A percentile compares a stretch with the other conserved stretches of the same genome.
Conservation (phyloP, 306 rosid genomes). For the Sicyos baderoa region DNA sequence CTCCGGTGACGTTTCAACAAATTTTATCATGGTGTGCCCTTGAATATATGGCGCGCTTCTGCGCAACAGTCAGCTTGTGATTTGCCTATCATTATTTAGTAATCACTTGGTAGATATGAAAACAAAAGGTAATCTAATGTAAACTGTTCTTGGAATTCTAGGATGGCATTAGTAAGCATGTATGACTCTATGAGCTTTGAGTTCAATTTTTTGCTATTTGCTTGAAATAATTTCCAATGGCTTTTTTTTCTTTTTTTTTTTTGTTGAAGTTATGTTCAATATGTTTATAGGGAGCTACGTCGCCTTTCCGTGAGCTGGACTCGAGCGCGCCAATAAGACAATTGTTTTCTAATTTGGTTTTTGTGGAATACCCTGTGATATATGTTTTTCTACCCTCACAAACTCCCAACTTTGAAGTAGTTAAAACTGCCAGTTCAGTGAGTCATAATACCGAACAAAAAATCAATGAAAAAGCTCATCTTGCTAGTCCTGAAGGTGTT, state of each 20-base stretch:
- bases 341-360: slow-evolving; percentile 44
- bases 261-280: slow-evolving; percentile 20
- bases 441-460: slow-evolving; percentile 30
- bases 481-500: slow-evolving; percentile 36
- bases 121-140: background rate
- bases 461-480: slow-evolving; percentile 25
- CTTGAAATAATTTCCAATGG: background rate
- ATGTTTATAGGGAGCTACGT: slow-evolving; percentile 45
- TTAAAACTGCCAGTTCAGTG: slow-evolving; percentile 32
- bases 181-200: background rate
- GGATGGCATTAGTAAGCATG: background rate
- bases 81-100: background rate
- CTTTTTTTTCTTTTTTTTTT: background rate
- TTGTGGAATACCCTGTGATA: slow-evolving; percentile 82
- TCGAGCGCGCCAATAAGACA: slow-evolving; percentile 57
- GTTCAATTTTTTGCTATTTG: background rate
- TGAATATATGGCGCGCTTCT: too few relatives aligned
- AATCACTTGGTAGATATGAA: background rate
- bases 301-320: slow-evolving; percentile 65
- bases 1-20: background rate
- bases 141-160: background rate
- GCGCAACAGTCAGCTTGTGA: background rate
- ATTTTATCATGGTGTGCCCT: too few relatives aligned
- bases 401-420: slow-evolving; percentile 44
- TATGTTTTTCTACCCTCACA: slow-evolving; percentile 66